phyloP scores from a whole-genome alignment of 352 stramenopile genomes.

The Globisporangium polare region DNA sequence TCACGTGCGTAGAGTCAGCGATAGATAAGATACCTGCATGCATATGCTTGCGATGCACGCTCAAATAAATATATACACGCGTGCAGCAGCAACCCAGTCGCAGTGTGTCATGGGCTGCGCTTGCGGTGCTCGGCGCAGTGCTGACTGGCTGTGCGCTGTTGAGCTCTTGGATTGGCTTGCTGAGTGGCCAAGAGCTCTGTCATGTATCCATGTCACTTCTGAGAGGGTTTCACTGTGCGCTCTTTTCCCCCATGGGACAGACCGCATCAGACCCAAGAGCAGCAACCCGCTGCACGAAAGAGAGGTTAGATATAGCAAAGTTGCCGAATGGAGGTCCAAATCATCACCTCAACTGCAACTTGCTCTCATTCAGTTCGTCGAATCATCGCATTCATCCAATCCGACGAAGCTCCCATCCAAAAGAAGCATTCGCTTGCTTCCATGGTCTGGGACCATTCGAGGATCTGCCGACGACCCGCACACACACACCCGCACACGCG shows the following conservation, averaged over 20 bases:
- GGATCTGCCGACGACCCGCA: background rate
- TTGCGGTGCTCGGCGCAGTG: too few species aligned
- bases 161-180: too few species aligned
- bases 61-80: background rate
- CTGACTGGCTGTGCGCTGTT: too few species aligned
- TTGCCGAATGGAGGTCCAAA: constrained; percentile 3
- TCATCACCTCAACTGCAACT: constrained; percentile 24
- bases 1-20: background rate
- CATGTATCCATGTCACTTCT: background rate
- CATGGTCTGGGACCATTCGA: background rate
- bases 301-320: too few species aligned
- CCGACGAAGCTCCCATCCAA: background rate
- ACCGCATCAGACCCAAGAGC: background rate
- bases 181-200: too few species aligned
- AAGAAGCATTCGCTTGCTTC: background rate
- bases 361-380: constrained; percentile 22
- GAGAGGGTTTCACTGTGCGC: background rate
- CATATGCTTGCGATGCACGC: background rate
- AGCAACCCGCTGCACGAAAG: background rate
- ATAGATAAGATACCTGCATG: too few species aligned
- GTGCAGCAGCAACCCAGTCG: background rate
- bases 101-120: too few species aligned
- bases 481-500: background rate
- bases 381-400: constrained; percentile 17
- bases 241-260: background rate